These are phyloP conservation scores for Fomitiporia mediterranea DNA, from an alignment of 1,284 basidiomycete genomes.

Conservation along the genomic window DNA sequence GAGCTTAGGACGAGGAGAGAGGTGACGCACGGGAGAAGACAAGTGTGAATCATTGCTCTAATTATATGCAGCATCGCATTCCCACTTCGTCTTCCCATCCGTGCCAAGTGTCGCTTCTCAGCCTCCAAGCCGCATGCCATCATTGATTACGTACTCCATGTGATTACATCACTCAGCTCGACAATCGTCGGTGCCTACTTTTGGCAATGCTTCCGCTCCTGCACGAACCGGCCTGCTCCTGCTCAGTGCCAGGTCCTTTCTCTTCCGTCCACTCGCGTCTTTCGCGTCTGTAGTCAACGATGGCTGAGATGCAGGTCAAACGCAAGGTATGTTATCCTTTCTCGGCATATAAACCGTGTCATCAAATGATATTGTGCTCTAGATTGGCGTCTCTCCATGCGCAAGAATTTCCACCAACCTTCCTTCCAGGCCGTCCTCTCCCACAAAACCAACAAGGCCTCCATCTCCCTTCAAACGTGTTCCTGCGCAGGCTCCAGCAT, in stretches of 20 bases:
- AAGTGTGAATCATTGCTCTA: too few species aligned
- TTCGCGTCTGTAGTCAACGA: slow-evolving; percentile 3
- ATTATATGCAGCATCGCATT: too few species aligned
- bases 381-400: slow-evolving; percentile 34
- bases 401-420: slow-evolving; percentile 34
- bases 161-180: background rate
- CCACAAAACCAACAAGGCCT: slow-evolving; percentile 34
- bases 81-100: too few species aligned
- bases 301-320: slow-evolving; percentile 18
- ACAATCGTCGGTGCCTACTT: too few species aligned
- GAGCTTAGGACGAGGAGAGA: too few species aligned
- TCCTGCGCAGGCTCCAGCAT: slow-evolving; percentile 32
- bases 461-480: slow-evolving; percentile 46
- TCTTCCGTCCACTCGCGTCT: background rate
- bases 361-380: slow-evolving; percentile 17
- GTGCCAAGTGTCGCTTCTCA: too few species aligned
- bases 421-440: slow-evolving; percentile 25
- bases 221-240: background rate
- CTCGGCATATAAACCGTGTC: background rate
- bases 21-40: too few species aligned
- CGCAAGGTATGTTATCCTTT: slow-evolving; percentile 14
- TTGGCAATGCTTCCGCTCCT: background rate
- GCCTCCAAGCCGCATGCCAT: too few species aligned
- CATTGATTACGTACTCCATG: too few species aligned
- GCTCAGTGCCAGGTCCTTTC: background rate